Conservation (phyloP, 441 rosid species). For the Populus tomentosa region DNA sequence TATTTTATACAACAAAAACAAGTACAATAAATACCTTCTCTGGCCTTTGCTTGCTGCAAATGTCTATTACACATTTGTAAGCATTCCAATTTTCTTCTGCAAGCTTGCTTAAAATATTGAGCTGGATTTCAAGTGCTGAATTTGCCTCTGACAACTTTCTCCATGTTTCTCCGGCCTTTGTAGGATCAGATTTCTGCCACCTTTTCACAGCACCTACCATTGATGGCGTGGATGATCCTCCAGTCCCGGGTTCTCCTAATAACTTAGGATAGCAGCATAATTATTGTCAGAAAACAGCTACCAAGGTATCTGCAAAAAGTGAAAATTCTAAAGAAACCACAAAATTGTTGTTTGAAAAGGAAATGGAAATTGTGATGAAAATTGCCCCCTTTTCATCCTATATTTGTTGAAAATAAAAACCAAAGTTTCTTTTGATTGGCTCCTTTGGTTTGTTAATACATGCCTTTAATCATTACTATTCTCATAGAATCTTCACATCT, state of each 20-base stretch:
- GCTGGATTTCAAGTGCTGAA: constrained; percentile 67
- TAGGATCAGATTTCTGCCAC: constrained; percentile 88
- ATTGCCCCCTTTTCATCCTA: background rate
- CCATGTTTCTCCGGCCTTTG: constrained; percentile 73
- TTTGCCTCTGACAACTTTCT: constrained; percentile 70
- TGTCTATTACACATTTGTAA: constrained; percentile 53
- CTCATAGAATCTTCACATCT: background rate
- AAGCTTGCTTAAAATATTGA: constrained; percentile 57
- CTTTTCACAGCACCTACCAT: constrained; percentile 97
- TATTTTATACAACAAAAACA: background rate
- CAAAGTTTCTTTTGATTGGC: background rate
- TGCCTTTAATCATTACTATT: background rate
- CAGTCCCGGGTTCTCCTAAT: constrained; percentile 92
- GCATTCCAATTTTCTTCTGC: constrained; percentile 72
- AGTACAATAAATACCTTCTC: constrained; percentile 52
- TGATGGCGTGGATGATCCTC: constrained; percentile 97
- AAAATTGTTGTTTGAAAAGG: background rate
- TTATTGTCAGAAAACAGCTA: constrained; percentile 8
- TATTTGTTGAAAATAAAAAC: background rate
- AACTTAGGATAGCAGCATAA: constrained; percentile 44
- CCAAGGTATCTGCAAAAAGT: background rate
- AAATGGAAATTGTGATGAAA: background rate
- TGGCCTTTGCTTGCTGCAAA: constrained; percentile 61
- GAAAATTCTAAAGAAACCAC: background rate
- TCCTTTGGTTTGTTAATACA: background rate